Conservation (phyloP, 441 rosid genomes). For the Lepidium campestre region DNA sequence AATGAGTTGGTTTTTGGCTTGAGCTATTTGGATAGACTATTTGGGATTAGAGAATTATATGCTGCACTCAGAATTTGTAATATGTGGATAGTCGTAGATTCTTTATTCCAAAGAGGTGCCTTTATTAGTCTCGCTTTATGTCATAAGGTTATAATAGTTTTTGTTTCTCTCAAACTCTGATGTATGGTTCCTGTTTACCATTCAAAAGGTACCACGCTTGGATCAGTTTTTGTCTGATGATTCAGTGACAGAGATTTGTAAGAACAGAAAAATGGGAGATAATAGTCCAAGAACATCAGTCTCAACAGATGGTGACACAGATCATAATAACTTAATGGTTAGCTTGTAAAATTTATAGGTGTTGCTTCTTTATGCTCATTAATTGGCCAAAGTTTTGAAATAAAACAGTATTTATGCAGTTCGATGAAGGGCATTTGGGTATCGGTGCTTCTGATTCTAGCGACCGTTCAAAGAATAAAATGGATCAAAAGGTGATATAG, state of each 20-base stretch:
- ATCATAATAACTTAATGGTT: constrained; percentile 57
- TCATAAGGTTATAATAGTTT: too few species aligned
- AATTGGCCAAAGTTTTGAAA: constrained; percentile 1
- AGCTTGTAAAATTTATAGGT: constrained; percentile 3
- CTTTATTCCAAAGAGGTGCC: too few species aligned
- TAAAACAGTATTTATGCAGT: constrained; percentile 39
- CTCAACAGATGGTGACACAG: constrained; percentile 86
- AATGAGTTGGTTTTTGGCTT: neutral
- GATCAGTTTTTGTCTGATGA: constrained; percentile 25
- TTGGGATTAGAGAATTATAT: neutral
- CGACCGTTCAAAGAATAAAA: constrained; percentile 82
- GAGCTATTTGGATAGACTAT: neutral
- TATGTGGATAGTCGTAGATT: neutral
- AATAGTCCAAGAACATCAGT: constrained; percentile 86
- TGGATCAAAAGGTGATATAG: constrained; percentile 82
- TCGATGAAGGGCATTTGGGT: constrained; percentile 50
- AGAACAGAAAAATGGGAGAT: constrained; percentile 70
- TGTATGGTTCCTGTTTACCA: neutral
- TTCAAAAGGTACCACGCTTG: constrained; percentile 30
- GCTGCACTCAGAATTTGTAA: neutral
- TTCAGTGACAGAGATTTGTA: constrained; percentile 39
- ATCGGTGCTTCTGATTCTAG: constrained; percentile 72
- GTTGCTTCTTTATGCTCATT: neutral
- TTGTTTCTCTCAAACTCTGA: neutral
- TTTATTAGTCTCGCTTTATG: too few species aligned